These are phyloP conservation scores for Marchantia paleacea DNA, from an alignment of 225 moss, liverwort and hornwort genomes.

Conservation along the genomic window DNA sequence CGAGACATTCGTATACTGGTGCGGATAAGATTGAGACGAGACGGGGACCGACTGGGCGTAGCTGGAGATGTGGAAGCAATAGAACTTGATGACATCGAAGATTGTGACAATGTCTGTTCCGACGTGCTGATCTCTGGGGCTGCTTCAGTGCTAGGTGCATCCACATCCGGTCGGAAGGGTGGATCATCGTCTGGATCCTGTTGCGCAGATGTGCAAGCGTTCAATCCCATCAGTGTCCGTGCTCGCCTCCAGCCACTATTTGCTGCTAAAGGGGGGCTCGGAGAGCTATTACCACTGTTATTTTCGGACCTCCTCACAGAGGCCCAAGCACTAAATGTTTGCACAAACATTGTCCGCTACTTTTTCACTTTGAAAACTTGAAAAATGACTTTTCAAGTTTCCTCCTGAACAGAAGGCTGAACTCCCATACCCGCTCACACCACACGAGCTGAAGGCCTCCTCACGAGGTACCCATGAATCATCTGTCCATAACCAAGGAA, in stretches of 20 bases:
- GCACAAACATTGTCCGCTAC: slow-evolving; percentile 10
- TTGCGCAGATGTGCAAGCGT: slow-evolving; percentile 29
- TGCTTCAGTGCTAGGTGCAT: slow-evolving; percentile 5
- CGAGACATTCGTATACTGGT: slow-evolving; percentile 4
- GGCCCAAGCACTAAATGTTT: background rate
- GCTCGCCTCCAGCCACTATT: slow-evolving; percentile 47
- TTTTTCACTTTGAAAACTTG: background rate
- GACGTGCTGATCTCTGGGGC: background rate
- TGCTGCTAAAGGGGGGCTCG: slow-evolving; percentile 7
- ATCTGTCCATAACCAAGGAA: background rate
- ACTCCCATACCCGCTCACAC: background rate
- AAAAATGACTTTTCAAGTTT: background rate
- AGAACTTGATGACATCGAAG: background rate
- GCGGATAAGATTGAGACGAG: slow-evolving; percentile 31
- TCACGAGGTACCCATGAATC: background rate
- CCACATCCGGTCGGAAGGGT: background rate
- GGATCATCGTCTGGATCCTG: slow-evolving; percentile 23
- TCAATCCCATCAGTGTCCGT: slow-evolving; percentile 33
- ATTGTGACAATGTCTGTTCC: slow-evolving; percentile 6
- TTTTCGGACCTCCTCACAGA: background rate
- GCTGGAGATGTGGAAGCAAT: background rate
- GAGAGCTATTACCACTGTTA: background rate
- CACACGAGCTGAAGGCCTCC: background rate
- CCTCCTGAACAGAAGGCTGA: background rate
- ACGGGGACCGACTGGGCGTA: slow-evolving; percentile 1